These are phyloP conservation scores for Saccharomycopsis fibuligera DNA, from an alignment of 805 yeast genomes.

Conservation along the genomic window DNA sequence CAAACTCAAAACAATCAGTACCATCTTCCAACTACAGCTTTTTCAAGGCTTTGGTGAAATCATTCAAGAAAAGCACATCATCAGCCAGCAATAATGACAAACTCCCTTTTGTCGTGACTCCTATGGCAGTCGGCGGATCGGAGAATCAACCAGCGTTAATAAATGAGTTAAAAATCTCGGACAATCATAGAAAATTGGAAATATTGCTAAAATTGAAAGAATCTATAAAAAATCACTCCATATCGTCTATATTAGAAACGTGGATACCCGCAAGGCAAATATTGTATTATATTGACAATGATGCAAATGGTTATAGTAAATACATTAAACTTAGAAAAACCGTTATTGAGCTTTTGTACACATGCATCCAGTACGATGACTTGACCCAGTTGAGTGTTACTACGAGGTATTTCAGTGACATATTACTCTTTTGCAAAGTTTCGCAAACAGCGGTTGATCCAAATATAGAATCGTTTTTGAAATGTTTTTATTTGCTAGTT, in stretches of 20 bases:
- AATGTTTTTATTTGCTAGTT: constrained; percentile 13
- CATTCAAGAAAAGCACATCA: constrained; percentile 8
- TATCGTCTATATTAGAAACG: constrained; percentile 20
- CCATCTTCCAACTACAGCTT: neutral
- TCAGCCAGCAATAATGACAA: neutral
- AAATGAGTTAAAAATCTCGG: constrained; percentile 11
- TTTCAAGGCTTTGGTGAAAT: constrained; percentile 10
- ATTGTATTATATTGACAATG: constrained; percentile 8
- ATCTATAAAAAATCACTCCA: constrained; percentile 12
- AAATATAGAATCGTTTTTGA: constrained; percentile 15
- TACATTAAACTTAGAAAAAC: constrained; percentile 14
- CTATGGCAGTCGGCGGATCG: constrained; percentile 21
- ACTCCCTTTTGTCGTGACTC: constrained; percentile 6
- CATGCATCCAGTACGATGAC: constrained; percentile 20
- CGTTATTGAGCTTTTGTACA: constrained; percentile 16
- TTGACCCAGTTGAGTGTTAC: constrained; percentile 16
- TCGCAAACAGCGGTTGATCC: constrained; percentile 8
- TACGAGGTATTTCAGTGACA: constrained; percentile 15
- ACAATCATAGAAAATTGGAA: constrained; percentile 14
- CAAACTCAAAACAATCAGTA: neutral
- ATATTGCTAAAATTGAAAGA: constrained; percentile 13
- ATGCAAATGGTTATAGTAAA: constrained; percentile 1
- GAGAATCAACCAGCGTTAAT: constrained; percentile 14
- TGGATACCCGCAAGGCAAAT: constrained; percentile 20
- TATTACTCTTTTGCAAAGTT: constrained; percentile 17